Conservation (phyloP, 2,329 filamentous ascomycete genomes). For the Fusarium coffeatum region DNA sequence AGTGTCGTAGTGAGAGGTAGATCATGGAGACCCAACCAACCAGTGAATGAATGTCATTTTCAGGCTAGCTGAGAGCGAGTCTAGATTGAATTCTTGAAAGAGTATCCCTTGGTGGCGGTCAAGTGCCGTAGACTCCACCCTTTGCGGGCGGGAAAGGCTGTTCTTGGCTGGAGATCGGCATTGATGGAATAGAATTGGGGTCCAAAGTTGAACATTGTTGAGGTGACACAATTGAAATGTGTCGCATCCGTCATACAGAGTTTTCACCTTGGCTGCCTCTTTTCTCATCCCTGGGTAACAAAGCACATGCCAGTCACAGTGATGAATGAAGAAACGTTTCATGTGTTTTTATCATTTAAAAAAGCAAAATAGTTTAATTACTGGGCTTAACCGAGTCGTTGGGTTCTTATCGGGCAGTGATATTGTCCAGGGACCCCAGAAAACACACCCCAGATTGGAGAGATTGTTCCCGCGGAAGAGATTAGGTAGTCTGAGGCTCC, state of each 20-base stretch:
- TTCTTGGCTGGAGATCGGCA: constrained; percentile 20
- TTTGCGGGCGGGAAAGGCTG: constrained; percentile 35
- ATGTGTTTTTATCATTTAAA: neutral
- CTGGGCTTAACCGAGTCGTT: constrained; percentile 42
- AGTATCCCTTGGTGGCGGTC: constrained; percentile 21
- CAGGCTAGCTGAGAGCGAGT: constrained; percentile 29
- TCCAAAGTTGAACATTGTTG: neutral
- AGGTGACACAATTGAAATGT: constrained; percentile 1
- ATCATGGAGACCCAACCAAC: constrained; percentile 4
- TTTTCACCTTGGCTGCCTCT: constrained; percentile 5
- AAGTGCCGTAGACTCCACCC: constrained; percentile 37
- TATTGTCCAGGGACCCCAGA: constrained; percentile 1
- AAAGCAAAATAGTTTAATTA: constrained; percentile 41
- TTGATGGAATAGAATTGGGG: neutral
- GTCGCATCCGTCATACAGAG: constrained; percentile 1
- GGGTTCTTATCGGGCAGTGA: constrained; percentile 37
- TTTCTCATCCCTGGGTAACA: constrained; percentile 6
- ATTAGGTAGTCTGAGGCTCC: constrained; percentile 8
- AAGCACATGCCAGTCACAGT: neutral
- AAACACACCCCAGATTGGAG: neutral
- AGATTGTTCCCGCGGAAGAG: neutral
- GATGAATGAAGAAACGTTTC: constrained; percentile 2
- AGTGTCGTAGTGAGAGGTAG: constrained; percentile 14
- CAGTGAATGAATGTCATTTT: constrained; percentile 17
- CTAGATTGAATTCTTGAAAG: neutral